Evolutionary conservation across 257 asterid species (phyloP).

Genomic region (Lithospermum erythrorhizon): DNA sequence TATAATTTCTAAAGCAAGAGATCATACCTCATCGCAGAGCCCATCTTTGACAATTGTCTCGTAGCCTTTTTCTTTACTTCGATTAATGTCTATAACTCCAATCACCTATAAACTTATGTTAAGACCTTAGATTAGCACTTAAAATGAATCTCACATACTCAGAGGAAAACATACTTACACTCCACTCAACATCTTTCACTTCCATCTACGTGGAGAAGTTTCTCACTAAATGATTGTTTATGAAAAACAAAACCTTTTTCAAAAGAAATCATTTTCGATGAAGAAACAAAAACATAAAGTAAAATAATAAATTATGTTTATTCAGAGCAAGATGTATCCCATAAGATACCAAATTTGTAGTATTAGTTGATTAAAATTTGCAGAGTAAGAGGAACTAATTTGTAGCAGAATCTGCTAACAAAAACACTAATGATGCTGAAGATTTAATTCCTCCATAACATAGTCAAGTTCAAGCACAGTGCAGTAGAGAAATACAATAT

Average conservation of each 20-base stretch:
- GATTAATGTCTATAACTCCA: constrained; percentile 75
- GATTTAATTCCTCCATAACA: neutral
- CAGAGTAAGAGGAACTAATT: neutral
- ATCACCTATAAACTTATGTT: constrained; percentile 45
- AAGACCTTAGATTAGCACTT: neutral
- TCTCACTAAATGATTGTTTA: neutral
- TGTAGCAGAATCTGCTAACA: neutral
- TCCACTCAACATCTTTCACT: neutral
- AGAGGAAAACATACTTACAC: constrained; percentile 3
- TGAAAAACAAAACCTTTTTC: too few relatives aligned
- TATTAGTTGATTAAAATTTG: neutral
- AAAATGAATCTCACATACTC: neutral
- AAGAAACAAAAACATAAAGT: neutral
- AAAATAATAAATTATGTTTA: too few relatives aligned
- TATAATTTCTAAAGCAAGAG: constrained; percentile 8
- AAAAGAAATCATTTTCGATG: too few relatives aligned
- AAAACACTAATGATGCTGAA: neutral
- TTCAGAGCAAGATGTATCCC: too few relatives aligned
- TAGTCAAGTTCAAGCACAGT: neutral
- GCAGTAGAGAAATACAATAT: neutral
- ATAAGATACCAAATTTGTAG: neutral
- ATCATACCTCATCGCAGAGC: constrained; percentile 80
- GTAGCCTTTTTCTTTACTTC: constrained; percentile 84
- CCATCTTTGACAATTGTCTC: constrained; percentile 87
- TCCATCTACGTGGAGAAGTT: neutral